A percentile compares a stretch with the other conserved stretches of the same genome.
Evolutionary conservation across 2,329 filamentous ascomycete genomes (phyloP).

Genomic region (Ophiocordyceps polyrhachis-furcata): DNA sequence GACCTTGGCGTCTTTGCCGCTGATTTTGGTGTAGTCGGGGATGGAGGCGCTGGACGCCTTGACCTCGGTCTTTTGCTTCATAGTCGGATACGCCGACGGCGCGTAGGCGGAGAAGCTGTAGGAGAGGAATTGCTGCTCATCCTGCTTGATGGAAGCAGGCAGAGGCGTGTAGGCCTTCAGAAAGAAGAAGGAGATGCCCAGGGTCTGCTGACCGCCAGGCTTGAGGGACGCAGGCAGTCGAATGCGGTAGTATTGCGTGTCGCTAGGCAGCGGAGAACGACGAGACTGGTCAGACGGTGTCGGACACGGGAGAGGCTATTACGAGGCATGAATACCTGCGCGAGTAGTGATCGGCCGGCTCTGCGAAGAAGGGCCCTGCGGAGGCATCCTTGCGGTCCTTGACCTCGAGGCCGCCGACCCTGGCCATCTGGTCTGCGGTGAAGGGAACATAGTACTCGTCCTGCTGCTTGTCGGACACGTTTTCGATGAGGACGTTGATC

Average conservation of each 20-base stretch:
- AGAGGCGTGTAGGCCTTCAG: constrained; percentile 65
- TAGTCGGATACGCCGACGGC: constrained; percentile 64
- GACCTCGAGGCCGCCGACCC: constrained; percentile 73
- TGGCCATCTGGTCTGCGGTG: constrained; percentile 52
- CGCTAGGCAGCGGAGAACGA: constrained; percentile 26
- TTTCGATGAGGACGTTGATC: constrained; percentile 88
- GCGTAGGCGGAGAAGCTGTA: constrained; percentile 76
- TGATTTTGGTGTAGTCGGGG: constrained; percentile 68
- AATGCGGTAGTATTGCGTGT: constrained; percentile 69
- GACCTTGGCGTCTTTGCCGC: constrained; percentile 39
- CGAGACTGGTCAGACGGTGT: neutral
- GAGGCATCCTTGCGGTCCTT: constrained; percentile 72
- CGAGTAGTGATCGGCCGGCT: constrained; percentile 44
- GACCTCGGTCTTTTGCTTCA: constrained; percentile 94
- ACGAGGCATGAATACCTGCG: constrained; percentile 27
- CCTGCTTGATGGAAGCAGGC: constrained; percentile 66
- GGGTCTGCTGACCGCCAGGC: constrained; percentile 60
- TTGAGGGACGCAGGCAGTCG: constrained; percentile 58
- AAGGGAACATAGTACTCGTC: constrained; percentile 87
- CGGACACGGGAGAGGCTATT: neutral
- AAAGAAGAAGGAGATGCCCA: constrained; percentile 71
- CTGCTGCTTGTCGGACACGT: constrained; percentile 60
- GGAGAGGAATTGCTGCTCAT: constrained; percentile 68
- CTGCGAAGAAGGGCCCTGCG: constrained; percentile 48
- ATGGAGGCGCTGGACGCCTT: constrained; percentile 66